Conservation (phyloP, 192 early-diverging fungal genomes). For the Obelidium mucronatum region DNA sequence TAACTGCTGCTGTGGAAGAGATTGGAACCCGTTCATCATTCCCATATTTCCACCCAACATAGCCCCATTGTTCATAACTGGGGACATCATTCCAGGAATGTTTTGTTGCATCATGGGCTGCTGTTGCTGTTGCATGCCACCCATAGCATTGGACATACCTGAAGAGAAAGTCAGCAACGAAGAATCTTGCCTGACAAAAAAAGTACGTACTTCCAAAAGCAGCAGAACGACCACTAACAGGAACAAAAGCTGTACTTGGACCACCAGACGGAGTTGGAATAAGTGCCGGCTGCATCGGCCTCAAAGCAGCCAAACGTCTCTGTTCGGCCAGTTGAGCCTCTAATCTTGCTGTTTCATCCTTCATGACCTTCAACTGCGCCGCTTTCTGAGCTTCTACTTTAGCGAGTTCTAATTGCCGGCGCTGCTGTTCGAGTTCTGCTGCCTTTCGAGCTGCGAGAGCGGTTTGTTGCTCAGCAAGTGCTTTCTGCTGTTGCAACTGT, state of each 20-base stretch:
- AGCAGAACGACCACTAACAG: constrained; percentile 15
- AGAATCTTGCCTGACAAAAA: not conserved
- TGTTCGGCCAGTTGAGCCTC: constrained; percentile 39
- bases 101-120: constrained; percentile 21
- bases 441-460: constrained; percentile 18
- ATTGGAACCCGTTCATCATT: constrained; percentile 15
- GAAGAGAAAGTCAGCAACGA: not conserved
- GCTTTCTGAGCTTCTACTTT: constrained; percentile 17
- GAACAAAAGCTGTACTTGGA: constrained; percentile 30
- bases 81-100: constrained; percentile 12
- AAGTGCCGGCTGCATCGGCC: constrained; percentile 39
- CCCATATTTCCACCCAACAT: not conserved
- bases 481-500: constrained; percentile 32
- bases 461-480: constrained; percentile 30
- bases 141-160: not conserved
- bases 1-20: constrained; percentile 1
- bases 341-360: constrained; percentile 31
- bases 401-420: constrained; percentile 27
- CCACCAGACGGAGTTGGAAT: constrained; percentile 41
- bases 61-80: not conserved
- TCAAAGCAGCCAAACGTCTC: constrained; percentile 31
- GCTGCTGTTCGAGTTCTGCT: constrained; percentile 28
- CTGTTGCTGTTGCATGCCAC: constrained; percentile 23
- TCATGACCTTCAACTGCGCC: constrained; percentile 33
- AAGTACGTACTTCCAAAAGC: not conserved